Percentiles rank a stretch among this genome's conserved stretches.
These are phyloP conservation scores for Gossypium lobatum DNA, from an alignment of 441 rosid genomes.

Conservation along the genomic window DNA sequence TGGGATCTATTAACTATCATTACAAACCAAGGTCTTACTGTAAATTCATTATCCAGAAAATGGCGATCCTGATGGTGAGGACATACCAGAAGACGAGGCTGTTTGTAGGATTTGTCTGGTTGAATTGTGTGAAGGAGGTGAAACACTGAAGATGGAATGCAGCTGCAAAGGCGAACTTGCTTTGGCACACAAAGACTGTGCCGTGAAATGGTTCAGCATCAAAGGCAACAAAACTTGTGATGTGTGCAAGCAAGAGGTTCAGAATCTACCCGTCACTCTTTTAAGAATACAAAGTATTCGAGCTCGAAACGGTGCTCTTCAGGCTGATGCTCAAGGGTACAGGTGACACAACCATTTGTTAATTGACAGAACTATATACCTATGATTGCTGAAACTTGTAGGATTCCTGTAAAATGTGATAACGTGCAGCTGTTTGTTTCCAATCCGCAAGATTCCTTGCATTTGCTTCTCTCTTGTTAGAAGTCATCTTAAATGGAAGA, in stretches of 20 bases:
- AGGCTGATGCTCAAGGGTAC: conserved; percentile 43
- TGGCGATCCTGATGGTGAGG: conserved; percentile 64
- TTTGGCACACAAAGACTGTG: conserved; percentile 92
- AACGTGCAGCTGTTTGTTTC: too few relatives aligned
- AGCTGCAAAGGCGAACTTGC: conserved; percentile 99
- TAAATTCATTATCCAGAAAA: conserved; percentile 43
- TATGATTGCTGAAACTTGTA: not conserved
- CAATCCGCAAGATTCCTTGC: too few relatives aligned
- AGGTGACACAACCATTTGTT: conserved; percentile 35
- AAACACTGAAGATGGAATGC: conserved; percentile 94
- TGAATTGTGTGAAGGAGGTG: conserved; percentile 87
- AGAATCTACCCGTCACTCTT: conserved; percentile 87
- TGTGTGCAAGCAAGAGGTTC: conserved; percentile 93
- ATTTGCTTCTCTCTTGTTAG: too few relatives aligned
- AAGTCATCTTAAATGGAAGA: too few relatives aligned
- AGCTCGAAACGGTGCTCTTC: conserved; percentile 29
- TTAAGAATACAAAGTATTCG: conserved; percentile 61
- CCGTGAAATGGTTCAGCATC: conserved; percentile 94
- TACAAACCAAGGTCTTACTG: conserved; percentile 22
- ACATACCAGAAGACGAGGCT: conserved; percentile 94
- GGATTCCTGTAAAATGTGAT: not conserved
- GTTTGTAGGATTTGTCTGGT: conserved; percentile 91
- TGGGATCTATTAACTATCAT: not conserved
- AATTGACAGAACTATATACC: not conserved
- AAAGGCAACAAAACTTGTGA: conserved; percentile 96